A percentile compares a stretch with the other conserved stretches of the same genome.
Evolutionary conservation across 805 yeast genomes (phyloP).

Genomic region (Kazachstania viticola): DNA sequence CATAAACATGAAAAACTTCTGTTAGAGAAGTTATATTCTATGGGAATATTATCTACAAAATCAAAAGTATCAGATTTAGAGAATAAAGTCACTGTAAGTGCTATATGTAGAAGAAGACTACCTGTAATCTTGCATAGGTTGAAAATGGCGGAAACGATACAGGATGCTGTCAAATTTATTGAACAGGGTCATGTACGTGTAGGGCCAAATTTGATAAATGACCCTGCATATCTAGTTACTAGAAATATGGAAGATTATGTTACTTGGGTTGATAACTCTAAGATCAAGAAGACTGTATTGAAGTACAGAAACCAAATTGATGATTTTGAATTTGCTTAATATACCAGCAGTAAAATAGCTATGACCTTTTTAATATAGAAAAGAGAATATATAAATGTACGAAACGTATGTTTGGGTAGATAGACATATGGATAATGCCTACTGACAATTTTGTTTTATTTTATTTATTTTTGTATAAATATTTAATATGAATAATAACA

Average conservation of each 20-base stretch:
- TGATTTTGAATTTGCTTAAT: constrained; percentile 41
- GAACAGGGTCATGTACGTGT: constrained; percentile 98
- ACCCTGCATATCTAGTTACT: constrained; percentile 89
- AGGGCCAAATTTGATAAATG: constrained; percentile 92
- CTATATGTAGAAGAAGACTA: constrained; percentile 81
- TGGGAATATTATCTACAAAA: constrained; percentile 84
- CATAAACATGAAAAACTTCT: constrained; percentile 79
- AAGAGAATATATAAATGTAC: too few species aligned
- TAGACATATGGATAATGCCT: too few species aligned
- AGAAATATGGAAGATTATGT: constrained; percentile 91
- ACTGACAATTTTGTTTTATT: too few species aligned
- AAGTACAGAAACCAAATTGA: constrained; percentile 71
- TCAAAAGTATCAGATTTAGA: constrained; percentile 88
- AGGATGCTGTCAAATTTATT: constrained; percentile 81
- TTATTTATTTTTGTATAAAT: background rate
- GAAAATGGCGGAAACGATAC: constrained; percentile 82
- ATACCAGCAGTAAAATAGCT: too few species aligned
- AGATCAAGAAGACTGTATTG: constrained; percentile 81
- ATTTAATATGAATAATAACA: too few species aligned
- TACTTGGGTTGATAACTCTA: constrained; percentile 95
- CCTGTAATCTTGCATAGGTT: constrained; percentile 91
- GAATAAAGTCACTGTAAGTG: constrained; percentile 83
- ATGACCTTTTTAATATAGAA: too few species aligned
- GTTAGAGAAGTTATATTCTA: constrained; percentile 72
- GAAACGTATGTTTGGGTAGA: too few species aligned